Base-by-base conservation (phyloP, 129 eudicot species). In the Gnaphalium uliginosum region DNA sequence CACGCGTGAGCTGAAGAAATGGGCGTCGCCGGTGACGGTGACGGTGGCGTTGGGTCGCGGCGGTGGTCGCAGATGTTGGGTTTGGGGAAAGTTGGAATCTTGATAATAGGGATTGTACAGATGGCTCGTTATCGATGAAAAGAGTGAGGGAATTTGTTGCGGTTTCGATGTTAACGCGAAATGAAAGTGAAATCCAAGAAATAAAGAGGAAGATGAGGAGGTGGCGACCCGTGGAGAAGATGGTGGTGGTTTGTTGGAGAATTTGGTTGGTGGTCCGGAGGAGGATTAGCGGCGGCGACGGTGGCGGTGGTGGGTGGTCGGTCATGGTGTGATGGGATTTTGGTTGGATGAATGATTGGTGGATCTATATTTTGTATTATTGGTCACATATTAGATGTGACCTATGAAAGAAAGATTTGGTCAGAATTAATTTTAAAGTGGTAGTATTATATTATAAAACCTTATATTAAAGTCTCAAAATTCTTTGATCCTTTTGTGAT, bases 1-100 rank as follows among this genome's bases (percentile, higher is more conserved):
- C 90, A 4, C 95, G 90, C 32, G 92, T 82, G 74, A 90, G 89
- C 71, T 87, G 98, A 41, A 86, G 90, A 63, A 88, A 88, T 19
- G 89, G 92, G 25, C 92, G n/a, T n/a, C n/a, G n/a, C n/a, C n/a
- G 84, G 68, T 80, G 89, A 32, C 87, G 89, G 29, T 76, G 91
- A 23, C 73, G 90, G 21, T 15, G 83, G n/a, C 8, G 82, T 41
- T 8, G 78, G 41, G 23, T 8, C 71, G 26, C 23, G 84, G 23
- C 73, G 77, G 43, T 78, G 80, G 26, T 51, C 25, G 62, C 17
- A 27, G 71, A n/a, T 74, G 78, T 32, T 78, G 74, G 27, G 62
- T 50, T 71, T 26, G 81, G 78, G 25, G 89, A 78, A 66, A 76
- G 68, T 39, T 85, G 88, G 68, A 78, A 50, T 76, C 93, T 88